These are phyloP conservation scores for Sclerotinia subarctica DNA, from an alignment of 2,329 filamentous ascomycete genomes.

Conservation along the genomic window DNA sequence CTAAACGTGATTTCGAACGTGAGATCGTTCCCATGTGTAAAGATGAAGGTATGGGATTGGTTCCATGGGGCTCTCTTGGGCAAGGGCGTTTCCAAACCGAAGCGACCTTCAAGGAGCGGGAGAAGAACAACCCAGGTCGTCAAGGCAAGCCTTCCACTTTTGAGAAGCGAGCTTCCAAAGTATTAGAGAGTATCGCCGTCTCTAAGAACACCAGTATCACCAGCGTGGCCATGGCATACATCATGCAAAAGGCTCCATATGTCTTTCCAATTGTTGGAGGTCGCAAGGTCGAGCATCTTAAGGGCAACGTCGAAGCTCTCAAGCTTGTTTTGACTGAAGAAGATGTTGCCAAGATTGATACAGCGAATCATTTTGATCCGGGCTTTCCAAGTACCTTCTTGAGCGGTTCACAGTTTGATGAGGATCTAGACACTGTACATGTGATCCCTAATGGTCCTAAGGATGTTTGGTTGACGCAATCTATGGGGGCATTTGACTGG, in stretches of 20 bases:
- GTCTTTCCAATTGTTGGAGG: constrained; percentile 58
- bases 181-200: neutral
- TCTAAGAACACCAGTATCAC: constrained; percentile 43
- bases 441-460: neutral
- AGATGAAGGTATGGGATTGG: constrained; percentile 42
- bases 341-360: constrained; percentile 53
- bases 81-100: neutral
- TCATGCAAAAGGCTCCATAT: constrained; percentile 53
- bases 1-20: constrained; percentile 55
- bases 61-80: constrained; percentile 31
- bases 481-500: neutral
- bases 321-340: constrained; percentile 48
- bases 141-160: neutral
- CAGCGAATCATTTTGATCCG: neutral
- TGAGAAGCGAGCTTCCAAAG: neutral
- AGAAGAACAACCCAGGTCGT: neutral
- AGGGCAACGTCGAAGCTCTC: constrained; percentile 54
- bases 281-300: constrained; percentile 54
- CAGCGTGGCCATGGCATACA: constrained; percentile 54
- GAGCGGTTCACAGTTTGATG: neutral
- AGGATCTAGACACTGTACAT: neutral
- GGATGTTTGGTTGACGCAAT: neutral
- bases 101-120: neutral
- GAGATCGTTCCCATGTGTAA: constrained; percentile 44
- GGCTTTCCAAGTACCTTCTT: neutral